Conservation (phyloP, 2,329 filamentous ascomycete genomes). For the Alternaria dauci region DNA sequence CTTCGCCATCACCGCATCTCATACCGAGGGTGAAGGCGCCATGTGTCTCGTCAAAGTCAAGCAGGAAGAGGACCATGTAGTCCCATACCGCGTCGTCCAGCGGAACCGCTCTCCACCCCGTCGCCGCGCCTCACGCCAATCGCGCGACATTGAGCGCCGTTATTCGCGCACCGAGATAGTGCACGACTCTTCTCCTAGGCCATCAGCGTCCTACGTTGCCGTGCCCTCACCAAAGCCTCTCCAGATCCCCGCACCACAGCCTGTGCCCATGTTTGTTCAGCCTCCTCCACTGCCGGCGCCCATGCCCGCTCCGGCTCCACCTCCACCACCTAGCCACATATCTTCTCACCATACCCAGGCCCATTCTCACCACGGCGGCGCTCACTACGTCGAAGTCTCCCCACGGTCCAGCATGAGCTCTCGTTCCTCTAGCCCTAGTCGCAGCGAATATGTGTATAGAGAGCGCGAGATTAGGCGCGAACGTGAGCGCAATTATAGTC, state of each 20-base stretch:
- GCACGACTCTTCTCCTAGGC: conserved; percentile 40
- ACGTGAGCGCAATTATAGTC: conserved; percentile 49
- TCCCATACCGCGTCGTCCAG: conserved; percentile 49
- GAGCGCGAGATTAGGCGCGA: conserved; percentile 57
- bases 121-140: conserved; percentile 38
- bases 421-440: conserved; percentile 41
- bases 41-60: conserved; percentile 60
- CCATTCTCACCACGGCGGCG: conserved; percentile 24
- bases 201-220: conserved; percentile 41
- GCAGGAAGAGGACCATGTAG: conserved; percentile 55
- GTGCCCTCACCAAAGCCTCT: conserved; percentile 45
- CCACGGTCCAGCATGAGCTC: conserved; percentile 47
- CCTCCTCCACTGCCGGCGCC: conserved; percentile 44
- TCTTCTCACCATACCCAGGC: conserved; percentile 22
- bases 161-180: conserved; percentile 45
- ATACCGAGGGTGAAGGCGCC: conserved; percentile 13
- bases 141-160: conserved; percentile 30
- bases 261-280: conserved; percentile 52
- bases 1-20: conserved; percentile 4
- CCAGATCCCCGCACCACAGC: conserved; percentile 51
- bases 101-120: conserved; percentile 41
- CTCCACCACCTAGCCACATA: conserved; percentile 35
- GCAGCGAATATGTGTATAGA: conserved; percentile 53
- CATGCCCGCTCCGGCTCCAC: conserved; percentile 37
- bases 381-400: conserved; percentile 58